Percentiles rank a stretch among this genome's conserved stretches.
These are phyloP conservation scores for Chlamydomonas eustigma DNA, from an alignment of 139 green algal genomes.

Conservation along the genomic window DNA sequence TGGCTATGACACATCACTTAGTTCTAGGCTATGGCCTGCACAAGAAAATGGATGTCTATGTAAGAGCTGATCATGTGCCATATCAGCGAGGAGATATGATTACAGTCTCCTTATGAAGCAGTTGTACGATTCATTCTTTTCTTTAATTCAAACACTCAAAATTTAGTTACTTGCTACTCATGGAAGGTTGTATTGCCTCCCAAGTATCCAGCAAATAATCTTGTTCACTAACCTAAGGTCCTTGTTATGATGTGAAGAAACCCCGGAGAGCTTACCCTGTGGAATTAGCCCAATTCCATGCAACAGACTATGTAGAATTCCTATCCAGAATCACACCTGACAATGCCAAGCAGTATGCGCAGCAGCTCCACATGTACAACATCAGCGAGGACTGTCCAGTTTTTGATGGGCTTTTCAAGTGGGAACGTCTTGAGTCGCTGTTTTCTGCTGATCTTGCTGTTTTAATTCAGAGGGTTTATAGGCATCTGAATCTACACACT, in stretches of 20 bases:
- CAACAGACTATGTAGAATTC: conserved; percentile 80
- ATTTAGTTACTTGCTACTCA: not conserved
- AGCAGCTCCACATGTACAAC: conserved; percentile 65
- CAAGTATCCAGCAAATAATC: too few relatives aligned
- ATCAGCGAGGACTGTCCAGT: conserved; percentile 83
- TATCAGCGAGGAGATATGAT: too few relatives aligned
- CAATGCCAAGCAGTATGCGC: conserved; percentile 28
- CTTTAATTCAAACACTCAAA: too few relatives aligned
- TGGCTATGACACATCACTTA: conserved; percentile 93
- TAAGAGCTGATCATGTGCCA: conserved; percentile 39
- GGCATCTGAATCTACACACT: not conserved
- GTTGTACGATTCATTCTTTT: too few relatives aligned
- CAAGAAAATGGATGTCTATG: conserved; percentile 85
- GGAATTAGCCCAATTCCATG: conserved; percentile 89
- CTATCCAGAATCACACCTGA: conserved; percentile 72
- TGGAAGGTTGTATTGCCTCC: not conserved
- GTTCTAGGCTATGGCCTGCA: conserved; percentile 93
- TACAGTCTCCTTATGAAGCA: too few relatives aligned
- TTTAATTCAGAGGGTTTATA: not conserved
- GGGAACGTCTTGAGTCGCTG: not conserved
- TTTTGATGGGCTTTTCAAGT: not conserved
- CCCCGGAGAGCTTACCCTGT: conserved; percentile 69
- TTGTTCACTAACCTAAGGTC: too few relatives aligned
- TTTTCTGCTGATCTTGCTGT: too few relatives aligned
- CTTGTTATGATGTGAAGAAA: too few relatives aligned